Conservation (phyloP, 129 eudicot species). For the Heracleum sosnowskyi region DNA sequence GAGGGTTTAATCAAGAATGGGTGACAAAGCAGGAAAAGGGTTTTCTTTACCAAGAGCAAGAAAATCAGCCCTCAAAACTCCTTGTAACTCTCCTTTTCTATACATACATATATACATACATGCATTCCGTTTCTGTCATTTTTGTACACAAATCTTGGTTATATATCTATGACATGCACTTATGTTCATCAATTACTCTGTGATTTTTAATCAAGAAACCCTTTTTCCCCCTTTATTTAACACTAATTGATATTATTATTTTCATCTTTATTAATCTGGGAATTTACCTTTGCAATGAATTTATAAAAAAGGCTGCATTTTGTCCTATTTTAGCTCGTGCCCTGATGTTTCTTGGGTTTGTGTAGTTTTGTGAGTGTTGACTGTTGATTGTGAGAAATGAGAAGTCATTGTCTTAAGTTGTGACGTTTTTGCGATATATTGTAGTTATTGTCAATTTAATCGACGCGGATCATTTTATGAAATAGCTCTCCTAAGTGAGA, state of each 20-base stretch:
- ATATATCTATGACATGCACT: neutral
- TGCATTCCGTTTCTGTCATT: slow-evolving; percentile 2
- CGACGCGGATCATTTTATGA: neutral
- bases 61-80: slow-evolving; percentile 45
- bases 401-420: neutral
- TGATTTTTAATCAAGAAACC: neutral
- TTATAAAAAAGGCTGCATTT: neutral
- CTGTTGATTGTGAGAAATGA: no score
- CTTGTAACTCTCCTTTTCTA: slow-evolving; percentile 2
- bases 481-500: neutral
- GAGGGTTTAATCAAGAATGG: slow-evolving; percentile 5
- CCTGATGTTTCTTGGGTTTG: neutral
- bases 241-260: neutral
- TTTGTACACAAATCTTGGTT: neutral
- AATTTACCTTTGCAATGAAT: neutral
- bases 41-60: slow-evolving; percentile 23
- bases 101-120: neutral
- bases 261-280: neutral
- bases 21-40: slow-evolving; percentile 34
- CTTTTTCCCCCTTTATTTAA: neutral
- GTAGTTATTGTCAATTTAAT: no score
- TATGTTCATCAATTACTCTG: neutral
- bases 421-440: neutral
- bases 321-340: neutral
- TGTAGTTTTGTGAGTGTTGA: neutral